Conservation (phyloP, 257 asterid genomes). For the Gardenia jasminoides region DNA sequence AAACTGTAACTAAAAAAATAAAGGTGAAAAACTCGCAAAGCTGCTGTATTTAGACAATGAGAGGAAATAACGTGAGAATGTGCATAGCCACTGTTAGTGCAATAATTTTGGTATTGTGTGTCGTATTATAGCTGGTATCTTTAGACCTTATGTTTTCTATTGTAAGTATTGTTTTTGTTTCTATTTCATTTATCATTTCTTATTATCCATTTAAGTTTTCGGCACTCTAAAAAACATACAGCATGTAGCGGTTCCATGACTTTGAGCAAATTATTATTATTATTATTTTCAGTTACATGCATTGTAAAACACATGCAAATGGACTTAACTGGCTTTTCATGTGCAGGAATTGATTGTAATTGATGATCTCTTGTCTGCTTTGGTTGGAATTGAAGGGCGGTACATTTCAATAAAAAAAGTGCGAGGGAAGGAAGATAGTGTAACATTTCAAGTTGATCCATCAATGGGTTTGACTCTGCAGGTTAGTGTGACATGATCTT, state of each 20-base stretch:
- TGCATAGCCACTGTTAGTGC: background rate
- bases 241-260: background rate
- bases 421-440: constrained; percentile 55
- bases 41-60: no score
- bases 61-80: no score
- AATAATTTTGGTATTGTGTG: background rate
- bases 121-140: background rate
- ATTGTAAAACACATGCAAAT: background rate
- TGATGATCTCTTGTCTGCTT: constrained; percentile 74
- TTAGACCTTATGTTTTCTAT: background rate
- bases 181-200: background rate
- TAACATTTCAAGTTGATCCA: constrained; percentile 69
- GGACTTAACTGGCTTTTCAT: constrained; percentile 8
- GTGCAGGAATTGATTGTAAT: constrained; percentile 86
- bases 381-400: constrained; percentile 92
- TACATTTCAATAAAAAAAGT: constrained; percentile 65
- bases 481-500: constrained; percentile 37
- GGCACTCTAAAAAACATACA: background rate
- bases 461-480: constrained; percentile 97
- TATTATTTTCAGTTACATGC: background rate
- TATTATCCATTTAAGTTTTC: no score
- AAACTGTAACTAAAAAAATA: no score
- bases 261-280: background rate
- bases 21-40: no score
- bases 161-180: background rate